These are phyloP conservation scores for Pleurotus salmoneostramineus DNA, from an alignment of 768 basidiomycete genomes.

Conservation along the genomic window DNA sequence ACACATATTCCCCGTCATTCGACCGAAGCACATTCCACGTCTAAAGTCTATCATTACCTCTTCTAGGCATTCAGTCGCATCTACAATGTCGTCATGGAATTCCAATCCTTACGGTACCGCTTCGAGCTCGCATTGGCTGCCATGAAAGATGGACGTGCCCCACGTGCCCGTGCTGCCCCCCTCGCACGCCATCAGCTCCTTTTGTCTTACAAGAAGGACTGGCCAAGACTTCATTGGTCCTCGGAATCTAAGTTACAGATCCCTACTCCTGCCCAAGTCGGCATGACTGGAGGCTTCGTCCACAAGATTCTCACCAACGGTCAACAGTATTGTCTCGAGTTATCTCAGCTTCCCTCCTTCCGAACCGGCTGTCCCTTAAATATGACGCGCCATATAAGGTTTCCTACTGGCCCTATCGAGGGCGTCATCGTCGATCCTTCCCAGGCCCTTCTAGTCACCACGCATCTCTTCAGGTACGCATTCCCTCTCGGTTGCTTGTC, in stretches of 20 bases:
- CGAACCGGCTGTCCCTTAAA: slow-evolving; percentile 38
- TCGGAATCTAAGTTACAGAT: slow-evolving; percentile 42
- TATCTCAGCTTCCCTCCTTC: slow-evolving; percentile 46
- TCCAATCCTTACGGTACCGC: slow-evolving; percentile 44
- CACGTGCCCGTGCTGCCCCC: slow-evolving; percentile 32
- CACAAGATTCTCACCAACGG: slow-evolving; percentile 37
- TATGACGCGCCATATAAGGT: slow-evolving; percentile 41
- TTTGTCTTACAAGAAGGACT: slow-evolving; percentile 40
- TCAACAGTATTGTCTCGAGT: slow-evolving; percentile 35
- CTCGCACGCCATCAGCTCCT: slow-evolving; percentile 42
- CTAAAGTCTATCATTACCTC: slow-evolving; percentile 7
- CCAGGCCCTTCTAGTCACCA: slow-evolving; percentile 41
- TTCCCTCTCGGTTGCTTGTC: slow-evolving; percentile 1
- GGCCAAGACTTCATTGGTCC: slow-evolving; percentile 44
- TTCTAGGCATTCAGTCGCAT: slow-evolving; percentile 43
- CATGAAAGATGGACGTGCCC: slow-evolving; percentile 46
- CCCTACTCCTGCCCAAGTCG: slow-evolving; percentile 31
- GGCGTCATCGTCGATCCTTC: slow-evolving; percentile 40
- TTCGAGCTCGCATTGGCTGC: slow-evolving; percentile 45
- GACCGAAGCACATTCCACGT: slow-evolving; percentile 5
- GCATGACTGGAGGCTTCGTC: slow-evolving; percentile 42
- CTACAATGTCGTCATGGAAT: slow-evolving; percentile 39
- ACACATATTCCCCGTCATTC: not conserved
- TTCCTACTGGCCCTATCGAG: slow-evolving; percentile 38
- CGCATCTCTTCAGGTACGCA: slow-evolving; percentile 35